phyloP scores from a whole-genome alignment of 1,284 basidiomycete species.

The Heterobasidion irregulare region DNA sequence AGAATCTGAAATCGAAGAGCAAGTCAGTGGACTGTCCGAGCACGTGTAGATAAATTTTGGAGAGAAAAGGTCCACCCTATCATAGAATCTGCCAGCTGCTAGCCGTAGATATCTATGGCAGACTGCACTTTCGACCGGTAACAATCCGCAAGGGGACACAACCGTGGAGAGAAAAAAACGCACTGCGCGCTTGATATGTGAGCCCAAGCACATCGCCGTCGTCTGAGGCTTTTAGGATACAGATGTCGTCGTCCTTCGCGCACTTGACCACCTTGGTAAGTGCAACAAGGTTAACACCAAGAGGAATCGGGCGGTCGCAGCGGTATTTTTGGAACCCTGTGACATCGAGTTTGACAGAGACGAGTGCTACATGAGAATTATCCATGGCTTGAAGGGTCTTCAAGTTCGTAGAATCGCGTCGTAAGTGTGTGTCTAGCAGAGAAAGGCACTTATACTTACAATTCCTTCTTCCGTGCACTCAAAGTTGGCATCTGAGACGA shows the following conservation, averaged over 20 bases:
- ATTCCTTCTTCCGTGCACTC: conserved; percentile 97
- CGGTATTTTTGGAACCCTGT: conserved; percentile 85
- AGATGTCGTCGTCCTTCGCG: conserved; percentile 93
- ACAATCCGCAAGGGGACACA: too few relatives aligned
- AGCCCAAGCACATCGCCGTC: conserved; percentile 88
- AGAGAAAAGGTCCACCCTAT: too few relatives aligned
- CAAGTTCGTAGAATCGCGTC: not conserved
- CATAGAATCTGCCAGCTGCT: not conserved
- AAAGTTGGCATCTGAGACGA: conserved; percentile 97
- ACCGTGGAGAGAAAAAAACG: too few relatives aligned
- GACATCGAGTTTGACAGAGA: conserved; percentile 72
- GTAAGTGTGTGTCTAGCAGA: not conserved
- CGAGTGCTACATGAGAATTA: conserved; percentile 98
- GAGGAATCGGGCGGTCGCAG: conserved; percentile 93
- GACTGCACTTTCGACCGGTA: too few relatives aligned
- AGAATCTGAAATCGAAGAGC: conserved; percentile 46
- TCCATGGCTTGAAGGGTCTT: conserved; percentile 97
- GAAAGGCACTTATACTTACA: conserved; percentile 34
- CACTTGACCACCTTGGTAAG: conserved; percentile 97
- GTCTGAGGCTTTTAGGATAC: conserved; percentile 88
- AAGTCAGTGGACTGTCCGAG: not conserved
- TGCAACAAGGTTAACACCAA: conserved; percentile 85
- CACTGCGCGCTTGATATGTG: conserved; percentile 88
- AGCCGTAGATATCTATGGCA: too few relatives aligned
- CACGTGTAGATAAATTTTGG: too few relatives aligned